Conservation (phyloP, 108 stramenopile genomes). For the Nitzschia sp. region DNA sequence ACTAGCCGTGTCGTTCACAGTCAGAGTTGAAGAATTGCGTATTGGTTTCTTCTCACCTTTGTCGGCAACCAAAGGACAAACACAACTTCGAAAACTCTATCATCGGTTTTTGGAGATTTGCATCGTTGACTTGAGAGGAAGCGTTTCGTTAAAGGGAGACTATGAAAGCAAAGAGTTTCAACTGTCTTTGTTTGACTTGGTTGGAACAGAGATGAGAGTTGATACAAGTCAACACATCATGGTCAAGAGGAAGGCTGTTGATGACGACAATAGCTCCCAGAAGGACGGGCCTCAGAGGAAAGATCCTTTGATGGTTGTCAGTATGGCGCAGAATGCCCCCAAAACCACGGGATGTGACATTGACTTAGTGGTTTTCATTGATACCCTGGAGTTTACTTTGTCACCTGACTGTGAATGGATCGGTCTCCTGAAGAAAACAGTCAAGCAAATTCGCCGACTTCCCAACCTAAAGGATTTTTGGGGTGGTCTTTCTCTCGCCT, state of each 20-base stretch:
- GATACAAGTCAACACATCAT: conserved; percentile 35
- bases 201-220: conserved; percentile 38
- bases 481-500: conserved; percentile 47
- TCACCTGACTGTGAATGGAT: conserved; percentile 50
- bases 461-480: conserved; percentile 44
- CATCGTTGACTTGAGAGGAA: conserved; percentile 15
- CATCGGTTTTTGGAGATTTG: conserved; percentile 45
- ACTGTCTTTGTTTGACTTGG: conserved; percentile 38
- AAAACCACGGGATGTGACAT: conserved; percentile 21
- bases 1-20: conserved; percentile 36
- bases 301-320: conserved; percentile 31
- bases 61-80: conserved; percentile 25
- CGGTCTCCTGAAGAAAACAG: conserved; percentile 27
- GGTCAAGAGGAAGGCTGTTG: conserved; percentile 7
- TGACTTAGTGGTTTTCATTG: conserved; percentile 19
- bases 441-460: conserved; percentile 21
- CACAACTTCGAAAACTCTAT: conserved; percentile 35
- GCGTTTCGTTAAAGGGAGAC: conserved; percentile 41
- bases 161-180: conserved; percentile 40
- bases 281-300: conserved; percentile 1
- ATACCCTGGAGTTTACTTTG: conserved; percentile 35
- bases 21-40: conserved; percentile 37
- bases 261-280: conserved; percentile 5
- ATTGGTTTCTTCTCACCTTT: conserved; percentile 38
- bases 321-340: conserved; percentile 28